Evolutionary conservation across 768 basidiomycete species (phyloP), one percentile per base, ranked within the genome.

Genomic region (Phlebiopsis gigantea): DNA sequence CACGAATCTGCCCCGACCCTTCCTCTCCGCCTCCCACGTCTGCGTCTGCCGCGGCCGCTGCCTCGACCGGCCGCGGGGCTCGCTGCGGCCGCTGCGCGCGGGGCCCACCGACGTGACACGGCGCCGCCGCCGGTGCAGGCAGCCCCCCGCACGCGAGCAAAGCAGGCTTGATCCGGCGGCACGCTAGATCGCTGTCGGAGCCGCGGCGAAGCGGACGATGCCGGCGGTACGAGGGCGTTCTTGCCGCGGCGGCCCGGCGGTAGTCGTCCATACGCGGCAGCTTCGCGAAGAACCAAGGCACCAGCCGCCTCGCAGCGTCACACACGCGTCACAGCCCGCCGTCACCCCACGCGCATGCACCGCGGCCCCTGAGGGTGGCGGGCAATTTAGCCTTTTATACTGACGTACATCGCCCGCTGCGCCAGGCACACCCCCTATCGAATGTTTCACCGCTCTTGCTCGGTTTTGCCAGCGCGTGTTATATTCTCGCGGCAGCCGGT

Each of bases 241-340:
- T 25, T 51, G 50, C 50, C 50, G 50, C 50, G 50, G 50, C 50
- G 14, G 22, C 50, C 50, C 31, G 31, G 50, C 50, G 50, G 50
- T 34, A 34, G 39, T 41, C 34, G 21, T 9, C 50, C 39, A 4
- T 15, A 21, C 14, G 1, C 12, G n/a, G 50, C 50, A 41, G 29
- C 50, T 51, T 51, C 50, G 50, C 50, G 50, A 51, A 51, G 50
- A 2, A 22, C 5, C 8, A 29, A 50, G 48, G 48, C 48, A 50
- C 48, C 25, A 25, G 17, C 29, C 15, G 48, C 29, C 29, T 31
- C 50, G 24, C 28, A 41, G 19, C n/a, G 44, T 45, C 44, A 45
- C 44, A 45, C 10, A 12, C 44, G 10, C 15, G 44, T 45, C 44
- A 45, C 44, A 39, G 12, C 12, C 34, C 34, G 8, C 47, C 47